Evolutionary conservation across 768 basidiomycete species (phyloP), one percentile per base, ranked within the genome.

Genomic region (Suillus lakei): DNA sequence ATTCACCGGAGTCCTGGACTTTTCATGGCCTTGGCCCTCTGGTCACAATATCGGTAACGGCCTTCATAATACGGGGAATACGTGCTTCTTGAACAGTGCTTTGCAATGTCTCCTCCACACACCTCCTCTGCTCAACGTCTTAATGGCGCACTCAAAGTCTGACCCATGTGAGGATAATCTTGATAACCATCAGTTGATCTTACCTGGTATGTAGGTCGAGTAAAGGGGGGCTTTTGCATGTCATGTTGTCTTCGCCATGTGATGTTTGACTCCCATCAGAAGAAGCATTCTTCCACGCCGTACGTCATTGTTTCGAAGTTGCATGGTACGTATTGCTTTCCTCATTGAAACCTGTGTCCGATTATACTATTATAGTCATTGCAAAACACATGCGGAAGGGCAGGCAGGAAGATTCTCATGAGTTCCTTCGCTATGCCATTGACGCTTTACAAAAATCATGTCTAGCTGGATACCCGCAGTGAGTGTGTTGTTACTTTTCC

Each of bases 381-480:
- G 96, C 96, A 18, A 96, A 95, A 75, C 90, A 93, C 71, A 89
- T 98, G 88, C 88, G 90, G 48, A 86, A 81, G 77, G 95, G 94
- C n/a, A 82, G 95, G 70, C 98, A 99, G 76, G 98, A 99, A 74
- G 98, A 99, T 75, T 90, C 98, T 10, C 98, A 99, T 74, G 98
- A 99, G 77, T 99, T 99, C 73, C 88, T 99, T 58, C 90, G 98
- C 38, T 98, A 96, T 77, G 89, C 91, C 23, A 89, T 98, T 36
- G 98, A 99, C 72, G 91, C 90, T 32, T 78, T 99, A 61, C 98
- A 99, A 77, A 92, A 89, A 72, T 86, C 91, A 8, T 93, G 91
- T 74, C 81, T 96, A 64, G 85, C 86, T 55, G 92, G 90, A 21
- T 77, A 86, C 62, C 82, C 90, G 68, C 84, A 87, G 94, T 95